Evolutionary conservation across 306 rosid species (phyloP), one percentile per base, ranked within the genome.

Genomic region (Pyrus communis): DNA sequence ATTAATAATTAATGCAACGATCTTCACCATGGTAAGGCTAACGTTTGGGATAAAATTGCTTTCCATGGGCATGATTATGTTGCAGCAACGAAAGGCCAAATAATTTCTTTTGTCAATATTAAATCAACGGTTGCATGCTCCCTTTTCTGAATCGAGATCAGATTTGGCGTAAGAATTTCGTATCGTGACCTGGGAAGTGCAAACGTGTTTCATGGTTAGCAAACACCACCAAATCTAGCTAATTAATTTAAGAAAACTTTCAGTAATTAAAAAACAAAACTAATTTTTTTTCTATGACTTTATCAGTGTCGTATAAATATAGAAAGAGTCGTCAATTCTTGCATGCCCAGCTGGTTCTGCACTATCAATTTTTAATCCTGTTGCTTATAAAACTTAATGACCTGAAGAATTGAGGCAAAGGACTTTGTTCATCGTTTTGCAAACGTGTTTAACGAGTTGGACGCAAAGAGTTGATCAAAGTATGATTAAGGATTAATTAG

Each of bases 371-470:
- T 72, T 72, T 27, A 35, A 57, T 38, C 60, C 22, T n/a, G 30
- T 25, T 57, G 13, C 5, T 72, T 61, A 12, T 35, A 19, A 58
- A 14, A 22, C 25, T 27, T 23, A 40, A 58, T 73, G 10, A 58
- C 68, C 25, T 35, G 27, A 42, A 73, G 11, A 22, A 60, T 15
- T 22, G 40, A 59, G 35, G 40, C 7, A 60, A 5, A 35, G 22
- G 35, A 58, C 8, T 72, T 28, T 18, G 40, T 22, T 73, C 77
- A 73, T 40, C 19, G 68, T 38, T 59, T 59, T 23, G 68, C 42
- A 73, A 73, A 73, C 74, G 80, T 79, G 86, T 62, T 75, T 17
- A 72, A 58, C 49, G 60, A 65, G 58, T 60, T 66, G 61, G 68
- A 68, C 31, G 77, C 78, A 79, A 79, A 15, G 22, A 9, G 38